Conservation (phyloP, 768 basidiomycete genomes). For the Saitozyma podzolica region DNA sequence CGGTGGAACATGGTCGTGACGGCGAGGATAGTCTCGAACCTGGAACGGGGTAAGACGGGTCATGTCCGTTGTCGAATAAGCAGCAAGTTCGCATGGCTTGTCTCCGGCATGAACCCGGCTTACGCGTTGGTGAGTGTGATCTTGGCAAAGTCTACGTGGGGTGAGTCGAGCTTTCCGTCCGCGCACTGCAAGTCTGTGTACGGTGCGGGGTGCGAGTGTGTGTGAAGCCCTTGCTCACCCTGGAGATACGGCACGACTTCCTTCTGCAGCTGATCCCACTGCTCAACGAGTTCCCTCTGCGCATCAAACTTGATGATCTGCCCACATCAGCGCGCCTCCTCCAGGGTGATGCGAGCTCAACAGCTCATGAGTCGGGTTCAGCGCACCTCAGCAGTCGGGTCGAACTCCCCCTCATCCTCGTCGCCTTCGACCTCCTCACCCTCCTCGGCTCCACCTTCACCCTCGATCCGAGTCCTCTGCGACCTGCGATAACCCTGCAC, state of each 20-base stretch:
- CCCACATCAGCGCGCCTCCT: not conserved
- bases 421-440: not conserved
- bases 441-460: not conserved
- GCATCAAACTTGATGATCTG: slow-evolving; percentile 26
- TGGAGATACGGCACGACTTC: slow-evolving; percentile 13
- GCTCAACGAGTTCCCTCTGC: slow-evolving; percentile 13
- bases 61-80: too few relatives aligned
- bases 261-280: slow-evolving; percentile 24
- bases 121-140: slow-evolving; percentile 1
- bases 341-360: not conserved
- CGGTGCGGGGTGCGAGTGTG: not conserved
- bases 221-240: slow-evolving; percentile 4
- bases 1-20: slow-evolving; percentile 22
- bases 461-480: not conserved
- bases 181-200: not conserved
- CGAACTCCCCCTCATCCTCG: slow-evolving; percentile 5
- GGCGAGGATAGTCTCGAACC: slow-evolving; percentile 19
- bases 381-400: slow-evolving; percentile 18
- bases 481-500: too few relatives aligned
- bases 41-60: slow-evolving; percentile 3
- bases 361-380: not conserved
- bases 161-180: not conserved
- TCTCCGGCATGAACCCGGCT: not conserved
- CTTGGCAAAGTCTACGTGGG: not conserved
- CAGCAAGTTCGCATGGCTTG: not conserved